Conservation (phyloP, 495 filamentous ascomycete species). For the Talaromyces borbonicus region DNA sequence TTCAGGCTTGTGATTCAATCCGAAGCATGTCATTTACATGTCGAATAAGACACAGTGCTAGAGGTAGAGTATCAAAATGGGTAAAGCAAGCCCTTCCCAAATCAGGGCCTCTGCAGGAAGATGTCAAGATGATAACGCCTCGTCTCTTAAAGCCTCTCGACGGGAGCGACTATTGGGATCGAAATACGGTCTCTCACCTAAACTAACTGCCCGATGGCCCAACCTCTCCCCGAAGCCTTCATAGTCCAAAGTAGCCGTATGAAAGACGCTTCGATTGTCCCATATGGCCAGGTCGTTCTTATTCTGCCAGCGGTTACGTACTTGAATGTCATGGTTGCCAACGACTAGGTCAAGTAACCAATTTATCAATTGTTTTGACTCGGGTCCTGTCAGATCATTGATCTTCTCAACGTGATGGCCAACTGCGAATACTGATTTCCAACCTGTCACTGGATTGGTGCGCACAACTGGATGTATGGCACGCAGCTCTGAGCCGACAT, state of each 20-base stretch:
- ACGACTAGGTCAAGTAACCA: slow-evolving; percentile 54
- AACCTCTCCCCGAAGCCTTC: slow-evolving; percentile 46
- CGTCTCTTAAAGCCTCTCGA: slow-evolving; percentile 39
- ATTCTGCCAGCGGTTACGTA: slow-evolving; percentile 52
- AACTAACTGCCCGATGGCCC: slow-evolving; percentile 52
- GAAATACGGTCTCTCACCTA: slow-evolving; percentile 64
- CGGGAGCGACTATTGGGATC: slow-evolving; percentile 37
- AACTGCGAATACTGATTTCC: slow-evolving; percentile 63
- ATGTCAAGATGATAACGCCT: too few species aligned
- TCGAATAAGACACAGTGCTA: too few species aligned
- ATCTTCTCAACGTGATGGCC: slow-evolving; percentile 51
- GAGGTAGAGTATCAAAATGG: too few species aligned
- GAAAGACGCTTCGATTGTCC: slow-evolving; percentile 66
- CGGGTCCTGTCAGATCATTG: slow-evolving; percentile 53
- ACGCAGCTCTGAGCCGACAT: slow-evolving; percentile 47
- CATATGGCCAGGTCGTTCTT: slow-evolving; percentile 55
- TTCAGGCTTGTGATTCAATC: too few species aligned
- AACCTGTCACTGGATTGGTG: slow-evolving; percentile 73
- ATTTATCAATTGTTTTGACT: slow-evolving; percentile 49
- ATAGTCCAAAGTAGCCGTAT: slow-evolving; percentile 64
- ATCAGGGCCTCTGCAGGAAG: too few species aligned
- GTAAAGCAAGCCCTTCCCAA: too few species aligned
- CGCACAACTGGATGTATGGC: slow-evolving; percentile 63
- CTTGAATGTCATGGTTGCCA: slow-evolving; percentile 75
- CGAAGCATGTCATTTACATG: too few species aligned